Base-by-base conservation (phyloP, 75 land plant species). In the Isoetes taiwanensis region DNA sequence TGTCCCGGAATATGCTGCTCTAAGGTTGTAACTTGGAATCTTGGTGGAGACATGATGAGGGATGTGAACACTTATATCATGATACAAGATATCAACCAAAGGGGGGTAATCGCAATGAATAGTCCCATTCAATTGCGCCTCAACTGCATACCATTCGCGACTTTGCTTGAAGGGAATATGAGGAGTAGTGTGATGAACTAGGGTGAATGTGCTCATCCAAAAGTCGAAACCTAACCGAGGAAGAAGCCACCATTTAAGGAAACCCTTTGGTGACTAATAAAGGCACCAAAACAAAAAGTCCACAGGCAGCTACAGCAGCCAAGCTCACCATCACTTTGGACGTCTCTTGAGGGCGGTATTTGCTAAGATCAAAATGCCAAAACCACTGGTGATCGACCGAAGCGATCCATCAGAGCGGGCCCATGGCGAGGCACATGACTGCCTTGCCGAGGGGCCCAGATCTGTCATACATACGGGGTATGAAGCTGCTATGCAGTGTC, bases 161-260 rank as follows among this genome's bases (percentile, higher is more conserved):
- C 74, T 71, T 53, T 39, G 30, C 61, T 86, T 90, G 50, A 82
- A 90, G n/a, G 93, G 97, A 63, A 90, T 86, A 48, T 90, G 97
- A 34, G 97, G 97, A 24, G 97, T 91, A 33, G 97, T 83, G 56
- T 90, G 93, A 59, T 90, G 97, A 20, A 90, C 87, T 84, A 90
- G 85, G 20, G 93, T 90, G 46, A 90, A 86, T 40, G 97, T 90
- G 57, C 97, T 86, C 97, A 90, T 90, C n/a, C n/a, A n/a, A n/a
- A n/a, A n/a, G n/a, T n/a, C n/a, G n/a, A n/a, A n/a, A n/a, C n/a
- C n/a, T n/a, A n/a, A n/a, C n/a, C n/a, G n/a, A n/a, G n/a, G n/a
- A n/a, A n/a, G n/a, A n/a, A n/a, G n/a, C n/a, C n/a, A n/a, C n/a
- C n/a, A n/a, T n/a, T n/a, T n/a, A n/a, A n/a, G n/a, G n/a, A n/a